A percentile compares a stretch with the other conserved stretches of the same genome.
These are phyloP conservation scores for Suhomyces prunicola DNA, from an alignment of 805 yeast genomes.

Conservation along the genomic window DNA sequence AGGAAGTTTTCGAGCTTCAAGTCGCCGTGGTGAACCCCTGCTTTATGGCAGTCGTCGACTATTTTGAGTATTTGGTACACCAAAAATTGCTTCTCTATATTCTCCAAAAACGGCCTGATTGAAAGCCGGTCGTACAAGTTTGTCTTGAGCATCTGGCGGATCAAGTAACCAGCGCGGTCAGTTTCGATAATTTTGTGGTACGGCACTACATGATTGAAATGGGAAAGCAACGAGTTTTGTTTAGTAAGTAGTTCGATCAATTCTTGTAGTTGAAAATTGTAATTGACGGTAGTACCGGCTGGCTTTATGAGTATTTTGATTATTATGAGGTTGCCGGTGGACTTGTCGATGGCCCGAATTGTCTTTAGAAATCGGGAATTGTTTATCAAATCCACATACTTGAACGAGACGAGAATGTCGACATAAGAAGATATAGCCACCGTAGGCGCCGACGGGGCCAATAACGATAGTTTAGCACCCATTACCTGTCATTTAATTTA, in stretches of 20 bases:
- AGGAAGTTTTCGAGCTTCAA: conserved; percentile 86
- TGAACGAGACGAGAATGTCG: conserved; percentile 71
- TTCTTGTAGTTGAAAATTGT: conserved; percentile 21
- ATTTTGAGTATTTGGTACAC: conserved; percentile 74
- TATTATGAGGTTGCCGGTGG: conserved; percentile 62
- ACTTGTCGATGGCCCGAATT: conserved; percentile 66
- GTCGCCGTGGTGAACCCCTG: conserved; percentile 78
- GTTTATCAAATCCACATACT: conserved; percentile 71
- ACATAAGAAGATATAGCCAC: conserved; percentile 88
- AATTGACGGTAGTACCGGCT: conserved; percentile 22
- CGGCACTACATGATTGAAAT: conserved; percentile 63
- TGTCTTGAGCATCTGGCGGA: conserved; percentile 75
- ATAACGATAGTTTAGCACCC: conserved; percentile 84
- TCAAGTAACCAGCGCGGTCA: conserved; percentile 85
- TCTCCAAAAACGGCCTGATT: conserved; percentile 81
- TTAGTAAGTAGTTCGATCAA: conserved; percentile 27
- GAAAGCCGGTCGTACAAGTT: conserved; percentile 86
- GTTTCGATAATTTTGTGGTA: conserved; percentile 78
- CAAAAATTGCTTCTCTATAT: conserved; percentile 79
- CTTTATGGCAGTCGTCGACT: conserved; percentile 58
- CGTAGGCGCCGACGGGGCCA: conserved; percentile 89
- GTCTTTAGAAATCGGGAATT: conserved; percentile 85
- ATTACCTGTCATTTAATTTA: conserved; percentile 30
- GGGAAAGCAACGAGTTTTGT: conserved; percentile 39
- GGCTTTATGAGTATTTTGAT: conserved; percentile 86